Percentiles rank a stretch among this genome's conserved stretches.
Conservation (phyloP, 2,329 filamentous ascomycete species). For the Capronia epimyces region DNA sequence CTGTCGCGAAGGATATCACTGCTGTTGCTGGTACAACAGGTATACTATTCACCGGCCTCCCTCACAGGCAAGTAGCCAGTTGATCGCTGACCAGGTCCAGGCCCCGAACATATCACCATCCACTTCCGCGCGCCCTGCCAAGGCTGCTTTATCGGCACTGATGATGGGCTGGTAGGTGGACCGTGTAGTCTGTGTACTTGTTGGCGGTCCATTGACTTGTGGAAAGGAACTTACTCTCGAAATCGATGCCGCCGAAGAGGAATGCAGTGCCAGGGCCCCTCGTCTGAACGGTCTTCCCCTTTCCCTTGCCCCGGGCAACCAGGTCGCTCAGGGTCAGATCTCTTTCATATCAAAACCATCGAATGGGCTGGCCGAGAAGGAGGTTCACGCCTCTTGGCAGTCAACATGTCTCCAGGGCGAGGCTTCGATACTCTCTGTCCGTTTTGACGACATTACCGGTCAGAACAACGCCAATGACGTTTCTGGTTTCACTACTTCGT, state of each 20-base stretch:
- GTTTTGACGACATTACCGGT: conserved; percentile 26
- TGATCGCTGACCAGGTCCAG: conserved; percentile 12
- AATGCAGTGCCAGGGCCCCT: conserved; percentile 30
- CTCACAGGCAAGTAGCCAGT: background rate
- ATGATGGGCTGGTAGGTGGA: conserved; percentile 24
- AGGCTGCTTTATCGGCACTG: conserved; percentile 20
- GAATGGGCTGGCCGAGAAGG: conserved; percentile 18
- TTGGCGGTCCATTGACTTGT: conserved; percentile 7
- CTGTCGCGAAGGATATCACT: conserved; percentile 15
- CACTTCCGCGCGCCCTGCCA: conserved; percentile 24
- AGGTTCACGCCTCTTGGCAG: conserved; percentile 29
- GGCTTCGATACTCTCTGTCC: conserved; percentile 32
- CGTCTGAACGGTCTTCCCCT: conserved; percentile 32
- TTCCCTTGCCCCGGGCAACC: conserved; percentile 7
- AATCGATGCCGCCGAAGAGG: conserved; percentile 27
- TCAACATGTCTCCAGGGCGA: conserved; percentile 31
- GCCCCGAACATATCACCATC: conserved; percentile 20
- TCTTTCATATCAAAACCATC: conserved; percentile 26
- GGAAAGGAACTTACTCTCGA: conserved; percentile 31
- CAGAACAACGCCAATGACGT: conserved; percentile 20
- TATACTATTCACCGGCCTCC: conserved; percentile 6
- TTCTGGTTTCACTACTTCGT: conserved; percentile 35
- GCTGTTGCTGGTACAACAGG: conserved; percentile 28
- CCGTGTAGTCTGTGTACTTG: background rate
- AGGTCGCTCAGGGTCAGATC: conserved; percentile 27